Conservation (phyloP, 2,329 filamentous ascomycete genomes). For the Sordariomycetes sp. region DNA sequence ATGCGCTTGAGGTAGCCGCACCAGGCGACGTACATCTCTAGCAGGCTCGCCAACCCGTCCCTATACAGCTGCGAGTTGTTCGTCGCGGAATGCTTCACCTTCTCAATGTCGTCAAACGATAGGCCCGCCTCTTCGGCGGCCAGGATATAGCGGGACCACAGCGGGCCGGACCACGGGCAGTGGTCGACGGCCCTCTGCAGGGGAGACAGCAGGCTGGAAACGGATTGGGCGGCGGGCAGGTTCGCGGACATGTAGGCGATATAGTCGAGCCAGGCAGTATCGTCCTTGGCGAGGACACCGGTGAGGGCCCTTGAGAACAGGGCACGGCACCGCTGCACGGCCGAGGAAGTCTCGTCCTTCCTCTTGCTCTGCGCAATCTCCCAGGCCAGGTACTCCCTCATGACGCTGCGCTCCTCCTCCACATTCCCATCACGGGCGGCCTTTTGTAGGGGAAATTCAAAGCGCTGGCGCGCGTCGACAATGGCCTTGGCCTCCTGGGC, state of each 20-base stretch:
- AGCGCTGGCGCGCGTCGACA: slow-evolving; percentile 44
- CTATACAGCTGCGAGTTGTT: slow-evolving; percentile 74
- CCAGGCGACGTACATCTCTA: slow-evolving; percentile 90
- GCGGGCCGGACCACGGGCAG: slow-evolving; percentile 80
- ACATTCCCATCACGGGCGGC: slow-evolving; percentile 42
- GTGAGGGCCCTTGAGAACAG: slow-evolving; percentile 68
- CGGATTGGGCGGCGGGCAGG: slow-evolving; percentile 20
- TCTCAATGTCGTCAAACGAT: slow-evolving; percentile 68
- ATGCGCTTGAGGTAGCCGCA: slow-evolving; percentile 83
- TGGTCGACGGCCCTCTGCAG: slow-evolving; percentile 75
- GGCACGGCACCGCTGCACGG: slow-evolving; percentile 33
- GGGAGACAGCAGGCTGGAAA: slow-evolving; percentile 44
- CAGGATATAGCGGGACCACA: slow-evolving; percentile 86
- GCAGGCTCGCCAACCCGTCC: slow-evolving; percentile 73
- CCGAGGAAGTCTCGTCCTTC: slow-evolving; percentile 29
- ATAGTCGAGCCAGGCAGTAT: slow-evolving; percentile 73
- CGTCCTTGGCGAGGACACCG: slow-evolving; percentile 56
- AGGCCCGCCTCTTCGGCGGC: slow-evolving; percentile 67
- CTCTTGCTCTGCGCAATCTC: slow-evolving; percentile 47
- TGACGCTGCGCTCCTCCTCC: slow-evolving; percentile 34
- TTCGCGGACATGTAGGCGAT: slow-evolving; percentile 56
- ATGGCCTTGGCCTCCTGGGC: slow-evolving; percentile 53
- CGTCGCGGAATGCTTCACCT: slow-evolving; percentile 86
- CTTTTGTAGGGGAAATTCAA: slow-evolving; percentile 52
- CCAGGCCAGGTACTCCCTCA: slow-evolving; percentile 71